Percentiles rank a stretch among this genome's conserved stretches.
Evolutionary conservation across 1,284 basidiomycete genomes (phyloP).

Genomic region (Boletus sp.): DNA sequence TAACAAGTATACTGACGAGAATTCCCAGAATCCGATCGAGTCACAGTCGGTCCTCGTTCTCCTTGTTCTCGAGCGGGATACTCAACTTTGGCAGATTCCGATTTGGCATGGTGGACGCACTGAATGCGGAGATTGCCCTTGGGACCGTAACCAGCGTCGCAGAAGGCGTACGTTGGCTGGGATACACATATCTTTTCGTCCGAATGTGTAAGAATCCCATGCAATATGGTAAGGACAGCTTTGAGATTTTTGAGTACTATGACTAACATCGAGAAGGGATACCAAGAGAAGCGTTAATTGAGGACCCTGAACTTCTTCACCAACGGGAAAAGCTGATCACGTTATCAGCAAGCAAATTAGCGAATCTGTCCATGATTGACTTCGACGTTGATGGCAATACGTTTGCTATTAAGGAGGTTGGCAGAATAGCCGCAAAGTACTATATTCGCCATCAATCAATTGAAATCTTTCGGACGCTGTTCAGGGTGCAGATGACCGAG

Average conservation of each 20-base stretch:
- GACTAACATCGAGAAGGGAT: constrained; percentile 55
- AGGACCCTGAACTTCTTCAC: constrained; percentile 77
- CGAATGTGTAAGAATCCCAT: constrained; percentile 93
- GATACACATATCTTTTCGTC: constrained; percentile 96
- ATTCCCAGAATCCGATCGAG: constrained; percentile 83
- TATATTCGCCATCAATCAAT: constrained; percentile 89
- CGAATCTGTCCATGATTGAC: constrained; percentile 80
- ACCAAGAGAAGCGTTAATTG: constrained; percentile 61
- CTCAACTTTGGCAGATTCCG: constrained; percentile 60
- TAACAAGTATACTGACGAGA: constrained; percentile 6
- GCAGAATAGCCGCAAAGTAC: constrained; percentile 94
- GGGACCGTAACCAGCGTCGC: constrained; percentile 88
- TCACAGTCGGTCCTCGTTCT: constrained; percentile 63
- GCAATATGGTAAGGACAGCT: constrained; percentile 66
- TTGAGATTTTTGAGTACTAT: background rate
- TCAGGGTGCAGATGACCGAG: constrained; percentile 86
- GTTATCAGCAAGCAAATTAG: constrained; percentile 68
- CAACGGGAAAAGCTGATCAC: constrained; percentile 75
- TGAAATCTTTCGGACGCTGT: constrained; percentile 74
- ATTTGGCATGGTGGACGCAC: constrained; percentile 82
- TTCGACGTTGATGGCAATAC: constrained; percentile 64
- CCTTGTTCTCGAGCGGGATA: background rate
- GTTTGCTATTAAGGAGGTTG: constrained; percentile 82
- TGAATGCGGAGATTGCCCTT: constrained; percentile 94
- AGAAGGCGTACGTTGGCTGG: constrained; percentile 94